Percentiles rank a stretch among this genome's conserved stretches.
phyloP scores from a whole-genome alignment of 306 rosid species.

The Medicago lupulina region DNA sequence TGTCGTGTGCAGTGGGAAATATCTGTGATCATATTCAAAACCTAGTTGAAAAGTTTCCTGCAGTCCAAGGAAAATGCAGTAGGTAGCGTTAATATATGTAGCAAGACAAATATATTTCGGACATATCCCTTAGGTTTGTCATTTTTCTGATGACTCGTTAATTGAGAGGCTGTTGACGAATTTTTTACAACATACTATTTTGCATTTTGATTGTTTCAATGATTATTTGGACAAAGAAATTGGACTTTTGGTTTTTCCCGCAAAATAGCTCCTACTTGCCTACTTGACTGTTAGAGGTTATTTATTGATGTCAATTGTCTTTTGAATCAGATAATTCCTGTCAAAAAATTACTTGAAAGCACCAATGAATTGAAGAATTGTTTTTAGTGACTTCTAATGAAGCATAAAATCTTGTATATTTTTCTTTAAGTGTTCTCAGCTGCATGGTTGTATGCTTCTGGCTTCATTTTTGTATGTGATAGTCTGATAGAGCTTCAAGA shows the following conservation, averaged over 20 bases:
- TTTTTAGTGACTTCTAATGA: conserved; percentile 10
- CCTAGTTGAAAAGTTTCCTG: conserved; percentile 5
- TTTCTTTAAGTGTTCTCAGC: conserved; percentile 5
- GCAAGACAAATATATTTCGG: conserved; percentile 3
- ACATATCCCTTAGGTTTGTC: background rate
- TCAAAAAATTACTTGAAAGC: background rate
- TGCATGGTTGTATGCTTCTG: conserved; percentile 12
- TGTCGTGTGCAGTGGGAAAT: background rate
- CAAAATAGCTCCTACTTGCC: background rate
- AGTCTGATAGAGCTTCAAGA: conserved; percentile 21
- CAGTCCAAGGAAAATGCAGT: background rate
- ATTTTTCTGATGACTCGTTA: background rate
- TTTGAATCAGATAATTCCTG: conserved; percentile 11
- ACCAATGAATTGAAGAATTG: conserved; percentile 21
- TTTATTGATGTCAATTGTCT: conserved; percentile 28
- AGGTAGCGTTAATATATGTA: conserved; percentile 15
- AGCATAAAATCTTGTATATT: conserved; percentile 8
- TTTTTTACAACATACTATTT: background rate
- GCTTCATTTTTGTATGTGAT: background rate
- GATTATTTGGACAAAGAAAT: conserved; percentile 23
- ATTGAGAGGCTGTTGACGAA: conserved; percentile 1
- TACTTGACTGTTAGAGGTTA: conserved; percentile 18
- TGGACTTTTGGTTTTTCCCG: background rate
- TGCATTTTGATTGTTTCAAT: background rate
- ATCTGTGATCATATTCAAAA: background rate